A percentile compares a stretch with the other conserved stretches of the same genome.
phyloP scores from a whole-genome alignment of 768 basidiomycete species.

The Leccinellum albellum region DNA sequence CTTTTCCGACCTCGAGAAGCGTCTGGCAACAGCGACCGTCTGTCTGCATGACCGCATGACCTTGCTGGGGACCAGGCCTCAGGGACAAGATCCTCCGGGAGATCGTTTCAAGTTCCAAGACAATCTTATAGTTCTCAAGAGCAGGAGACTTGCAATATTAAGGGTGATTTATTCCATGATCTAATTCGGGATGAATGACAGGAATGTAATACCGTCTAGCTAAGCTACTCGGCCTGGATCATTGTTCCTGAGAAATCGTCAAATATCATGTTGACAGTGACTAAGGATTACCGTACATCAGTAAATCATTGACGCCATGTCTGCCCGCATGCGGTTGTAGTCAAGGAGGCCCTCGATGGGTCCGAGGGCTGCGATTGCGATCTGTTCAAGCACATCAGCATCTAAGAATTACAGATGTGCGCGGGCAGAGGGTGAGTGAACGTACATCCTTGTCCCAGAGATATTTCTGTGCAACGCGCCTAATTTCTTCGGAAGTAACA shows the following conservation, averaged over 20 bases:
- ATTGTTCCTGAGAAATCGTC: background rate
- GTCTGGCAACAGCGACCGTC: background rate
- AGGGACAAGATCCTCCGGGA: background rate
- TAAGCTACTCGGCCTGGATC: conserved; percentile 15
- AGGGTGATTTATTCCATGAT: conserved; percentile 17
- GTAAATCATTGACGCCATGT: conserved; percentile 78
- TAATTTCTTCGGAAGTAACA: conserved; percentile 84
- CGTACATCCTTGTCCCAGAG: conserved; percentile 92
- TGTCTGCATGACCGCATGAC: background rate
- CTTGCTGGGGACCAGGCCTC: background rate
- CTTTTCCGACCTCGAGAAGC: background rate
- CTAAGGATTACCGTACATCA: conserved; percentile 31
- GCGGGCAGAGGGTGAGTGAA: conserved; percentile 23
- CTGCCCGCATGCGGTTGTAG: conserved; percentile 84
- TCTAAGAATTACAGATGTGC: conserved; percentile 1
- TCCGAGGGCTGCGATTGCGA: conserved; percentile 87
- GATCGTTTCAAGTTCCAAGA: background rate
- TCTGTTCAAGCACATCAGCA: conserved; percentile 36
- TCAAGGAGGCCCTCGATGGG: conserved; percentile 89
- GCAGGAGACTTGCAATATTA: conserved; percentile 5
- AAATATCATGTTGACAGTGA: background rate
- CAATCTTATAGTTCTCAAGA: background rate
- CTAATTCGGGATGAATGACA: conserved; percentile 20
- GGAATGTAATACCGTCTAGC: conserved; percentile 17
- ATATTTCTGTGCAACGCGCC: conserved; percentile 93